Conservation (phyloP, 371 early-diverging fungal species). For the Rhizopus stolonifer region DNA sequence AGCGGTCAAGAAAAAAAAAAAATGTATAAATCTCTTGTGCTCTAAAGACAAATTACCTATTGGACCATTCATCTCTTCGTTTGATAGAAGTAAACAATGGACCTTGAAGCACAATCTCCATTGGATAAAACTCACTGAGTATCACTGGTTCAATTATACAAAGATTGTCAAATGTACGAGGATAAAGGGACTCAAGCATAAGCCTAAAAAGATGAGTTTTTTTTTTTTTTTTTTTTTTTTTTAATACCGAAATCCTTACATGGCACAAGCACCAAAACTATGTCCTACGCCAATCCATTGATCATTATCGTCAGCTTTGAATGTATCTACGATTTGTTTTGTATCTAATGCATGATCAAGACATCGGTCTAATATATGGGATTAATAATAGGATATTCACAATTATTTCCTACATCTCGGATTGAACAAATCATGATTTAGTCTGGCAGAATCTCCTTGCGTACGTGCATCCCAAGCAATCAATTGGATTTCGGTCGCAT, state of each 20-base stretch:
- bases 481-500: constrained; percentile 27
- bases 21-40: not conserved
- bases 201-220: constrained; percentile 16
- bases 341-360: constrained; percentile 46
- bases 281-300: constrained; percentile 44
- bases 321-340: constrained; percentile 30
- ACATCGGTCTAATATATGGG: constrained; percentile 33
- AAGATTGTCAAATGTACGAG: constrained; percentile 38
- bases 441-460: constrained; percentile 47
- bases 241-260: too few species aligned
- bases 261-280: constrained; percentile 44
- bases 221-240: not conserved
- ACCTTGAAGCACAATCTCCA: constrained; percentile 15
- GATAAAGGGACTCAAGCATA: constrained; percentile 33
- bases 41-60: constrained; percentile 13
- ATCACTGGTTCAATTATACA: constrained; percentile 37
- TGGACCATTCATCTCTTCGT: constrained; percentile 33
- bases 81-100: constrained; percentile 18
- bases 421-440: constrained; percentile 28
- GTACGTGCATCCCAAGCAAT: constrained; percentile 44
- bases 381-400: not conserved
- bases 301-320: constrained; percentile 24
- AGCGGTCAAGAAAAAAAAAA: not conserved
- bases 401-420: constrained; percentile 26
- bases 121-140: constrained; percentile 8